Percentiles rank a stretch among this genome's conserved stretches.
These are phyloP conservation scores for Tulasnella sp. DNA, from an alignment of 768 basidiomycete species.

Conservation along the genomic window DNA sequence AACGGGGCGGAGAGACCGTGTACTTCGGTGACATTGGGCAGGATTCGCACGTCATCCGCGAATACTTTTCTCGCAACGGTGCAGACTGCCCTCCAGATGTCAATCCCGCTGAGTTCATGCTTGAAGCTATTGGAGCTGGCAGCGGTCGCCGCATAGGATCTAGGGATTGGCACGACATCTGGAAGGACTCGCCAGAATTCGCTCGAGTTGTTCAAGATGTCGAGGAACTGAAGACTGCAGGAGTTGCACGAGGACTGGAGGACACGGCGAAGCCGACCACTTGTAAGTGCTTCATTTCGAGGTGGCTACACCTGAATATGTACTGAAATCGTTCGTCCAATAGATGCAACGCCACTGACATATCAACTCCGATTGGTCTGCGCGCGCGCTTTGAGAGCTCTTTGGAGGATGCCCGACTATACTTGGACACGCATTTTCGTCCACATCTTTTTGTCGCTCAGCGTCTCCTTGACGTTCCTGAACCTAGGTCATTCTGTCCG, in stretches of 20 bases:
- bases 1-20: slow-evolving; percentile 80
- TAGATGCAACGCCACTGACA: slow-evolving; percentile 65
- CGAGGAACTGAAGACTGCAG: slow-evolving; percentile 31
- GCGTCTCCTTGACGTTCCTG: slow-evolving; percentile 70
- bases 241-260: slow-evolving; percentile 34
- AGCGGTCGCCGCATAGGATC: slow-evolving; percentile 27
- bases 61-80: slow-evolving; percentile 69
- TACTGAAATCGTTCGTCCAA: background rate
- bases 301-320: no score
- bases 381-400: slow-evolving; percentile 51
- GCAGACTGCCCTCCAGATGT: slow-evolving; percentile 63
- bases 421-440: slow-evolving; percentile 75
- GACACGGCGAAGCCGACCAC: slow-evolving; percentile 36
- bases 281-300: slow-evolving; percentile 31
- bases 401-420: slow-evolving; percentile 81
- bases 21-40: slow-evolving; percentile 85
- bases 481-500: slow-evolving; percentile 53
- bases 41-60: slow-evolving; percentile 54
- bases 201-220: slow-evolving; percentile 28
- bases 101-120: slow-evolving; percentile 55
- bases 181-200: slow-evolving; percentile 30
- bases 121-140: slow-evolving; percentile 72
- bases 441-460: slow-evolving; percentile 57
- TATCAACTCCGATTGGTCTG: slow-evolving; percentile 65
- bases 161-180: slow-evolving; percentile 33